Evolutionary conservation across 108 stramenopile species (phyloP).

Genomic region (Phaeodactylum tricornutum): DNA sequence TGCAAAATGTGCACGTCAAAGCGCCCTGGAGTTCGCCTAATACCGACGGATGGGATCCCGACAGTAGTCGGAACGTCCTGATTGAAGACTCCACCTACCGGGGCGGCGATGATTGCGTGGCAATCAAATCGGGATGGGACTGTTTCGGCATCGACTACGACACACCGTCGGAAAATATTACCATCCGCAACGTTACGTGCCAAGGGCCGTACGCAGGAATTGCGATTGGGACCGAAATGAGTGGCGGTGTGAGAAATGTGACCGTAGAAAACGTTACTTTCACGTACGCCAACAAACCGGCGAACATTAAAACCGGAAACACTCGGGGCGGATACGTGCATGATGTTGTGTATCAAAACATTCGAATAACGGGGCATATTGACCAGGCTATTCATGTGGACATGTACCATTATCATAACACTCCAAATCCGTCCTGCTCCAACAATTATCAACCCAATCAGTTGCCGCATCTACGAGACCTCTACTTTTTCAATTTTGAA

Average conservation of each 20-base stretch:
- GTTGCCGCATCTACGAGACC: not conserved
- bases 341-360: not conserved
- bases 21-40: conserved; percentile 1
- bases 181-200: not conserved
- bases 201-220: not conserved
- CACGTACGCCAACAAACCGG: not conserved
- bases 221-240: conserved; percentile 5
- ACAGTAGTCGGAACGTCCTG: not conserved
- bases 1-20: not conserved
- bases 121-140: conserved; percentile 3
- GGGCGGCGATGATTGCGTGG: conserved; percentile 7
- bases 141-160: not conserved
- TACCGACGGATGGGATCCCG: conserved; percentile 6
- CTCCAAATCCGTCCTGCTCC: conserved; percentile 1
- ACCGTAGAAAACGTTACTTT: conserved; percentile 4
- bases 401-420: conserved; percentile 1
- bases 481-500: not conserved
- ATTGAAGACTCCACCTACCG: not conserved
- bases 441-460: not conserved
- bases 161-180: conserved; percentile 2
- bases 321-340: conserved; percentile 1
- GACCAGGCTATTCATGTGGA: not conserved
- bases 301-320: not conserved
- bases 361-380: not conserved
- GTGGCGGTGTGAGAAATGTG: conserved; percentile 8